These are phyloP conservation scores for Metschnikowia bowlesiae DNA, from an alignment of 805 yeast genomes.

Conservation along the genomic window DNA sequence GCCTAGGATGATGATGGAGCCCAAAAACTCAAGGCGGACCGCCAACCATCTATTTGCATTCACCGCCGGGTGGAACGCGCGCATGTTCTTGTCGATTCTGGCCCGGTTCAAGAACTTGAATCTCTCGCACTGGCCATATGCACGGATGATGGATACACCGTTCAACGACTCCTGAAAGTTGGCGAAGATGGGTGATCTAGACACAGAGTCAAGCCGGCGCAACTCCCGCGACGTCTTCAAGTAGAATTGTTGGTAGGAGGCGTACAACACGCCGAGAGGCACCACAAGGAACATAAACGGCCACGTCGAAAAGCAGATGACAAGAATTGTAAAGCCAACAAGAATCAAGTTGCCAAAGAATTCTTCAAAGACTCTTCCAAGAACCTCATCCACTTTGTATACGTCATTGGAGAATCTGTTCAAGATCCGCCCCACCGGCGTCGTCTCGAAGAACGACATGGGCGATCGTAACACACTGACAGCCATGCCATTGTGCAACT, in stretches of 20 bases:
- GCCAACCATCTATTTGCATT: constrained; percentile 98
- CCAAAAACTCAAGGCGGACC: constrained; percentile 85
- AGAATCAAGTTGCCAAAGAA: constrained; percentile 54
- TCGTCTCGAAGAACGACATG: constrained; percentile 92
- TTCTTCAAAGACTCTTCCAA: constrained; percentile 66
- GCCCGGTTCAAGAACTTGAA: constrained; percentile 61
- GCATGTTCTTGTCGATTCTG: constrained; percentile 80
- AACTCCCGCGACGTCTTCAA: constrained; percentile 75
- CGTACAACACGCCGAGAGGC: constrained; percentile 65
- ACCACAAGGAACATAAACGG: constrained; percentile 66
- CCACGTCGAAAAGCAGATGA: constrained; percentile 86
- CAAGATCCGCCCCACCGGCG: constrained; percentile 89
- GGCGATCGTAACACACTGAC: constrained; percentile 74
- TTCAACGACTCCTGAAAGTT: constrained; percentile 79
- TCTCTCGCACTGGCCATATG: constrained; percentile 62
- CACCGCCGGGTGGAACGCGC: constrained; percentile 88
- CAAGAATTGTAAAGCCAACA: constrained; percentile 71
- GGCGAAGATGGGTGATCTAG: constrained; percentile 76
- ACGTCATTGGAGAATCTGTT: constrained; percentile 91
- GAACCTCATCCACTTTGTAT: constrained; percentile 77
- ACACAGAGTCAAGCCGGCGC: constrained; percentile 75
- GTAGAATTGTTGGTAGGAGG: constrained; percentile 72
- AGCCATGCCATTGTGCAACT: constrained; percentile 74
- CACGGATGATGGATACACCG: constrained; percentile 73
- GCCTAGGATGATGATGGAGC: constrained; percentile 80